These are phyloP conservation scores for Fagus sylvatica DNA, from an alignment of 306 rosid genomes.

Conservation along the genomic window DNA sequence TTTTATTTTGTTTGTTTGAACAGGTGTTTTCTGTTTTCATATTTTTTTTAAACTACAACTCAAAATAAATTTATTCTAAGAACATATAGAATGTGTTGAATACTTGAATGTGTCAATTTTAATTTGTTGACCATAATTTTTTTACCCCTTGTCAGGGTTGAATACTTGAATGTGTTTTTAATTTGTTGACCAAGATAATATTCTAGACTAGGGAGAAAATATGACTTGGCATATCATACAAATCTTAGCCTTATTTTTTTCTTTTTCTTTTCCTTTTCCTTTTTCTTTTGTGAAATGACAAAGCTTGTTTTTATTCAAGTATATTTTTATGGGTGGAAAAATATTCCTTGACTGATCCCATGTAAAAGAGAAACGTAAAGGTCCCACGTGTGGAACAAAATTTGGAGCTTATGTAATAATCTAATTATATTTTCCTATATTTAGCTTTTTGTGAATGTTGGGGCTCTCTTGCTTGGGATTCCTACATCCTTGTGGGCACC, in stretches of 20 bases:
- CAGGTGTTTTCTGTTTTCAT: no score
- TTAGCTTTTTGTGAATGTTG: slow-evolving; percentile 67
- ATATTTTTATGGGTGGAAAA: slow-evolving; percentile 27
- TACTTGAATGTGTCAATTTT: no score
- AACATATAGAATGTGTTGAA: no score
- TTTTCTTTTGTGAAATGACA: slow-evolving; percentile 25
- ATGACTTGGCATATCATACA: background rate
- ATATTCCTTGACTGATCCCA: slow-evolving; percentile 57
- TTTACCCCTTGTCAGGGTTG: no score
- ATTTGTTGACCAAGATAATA: no score
- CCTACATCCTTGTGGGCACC: slow-evolving; percentile 77
- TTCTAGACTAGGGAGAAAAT: no score
- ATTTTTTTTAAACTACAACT: no score
- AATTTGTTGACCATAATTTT: no score
- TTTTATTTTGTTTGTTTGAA: no score
- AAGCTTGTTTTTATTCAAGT: slow-evolving; percentile 22
- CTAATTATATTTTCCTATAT: slow-evolving; percentile 22
- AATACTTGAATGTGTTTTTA: no score
- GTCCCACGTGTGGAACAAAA: slow-evolving; percentile 84
- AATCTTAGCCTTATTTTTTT: background rate
- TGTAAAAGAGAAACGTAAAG: slow-evolving; percentile 54
- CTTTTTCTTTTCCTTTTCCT: background rate
- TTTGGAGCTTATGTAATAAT: slow-evolving; percentile 45
- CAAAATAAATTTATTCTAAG: no score
- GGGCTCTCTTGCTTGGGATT: slow-evolving; percentile 79